Conservation (phyloP, 495 filamentous ascomycete genomes). For the Podospora didyma region DNA sequence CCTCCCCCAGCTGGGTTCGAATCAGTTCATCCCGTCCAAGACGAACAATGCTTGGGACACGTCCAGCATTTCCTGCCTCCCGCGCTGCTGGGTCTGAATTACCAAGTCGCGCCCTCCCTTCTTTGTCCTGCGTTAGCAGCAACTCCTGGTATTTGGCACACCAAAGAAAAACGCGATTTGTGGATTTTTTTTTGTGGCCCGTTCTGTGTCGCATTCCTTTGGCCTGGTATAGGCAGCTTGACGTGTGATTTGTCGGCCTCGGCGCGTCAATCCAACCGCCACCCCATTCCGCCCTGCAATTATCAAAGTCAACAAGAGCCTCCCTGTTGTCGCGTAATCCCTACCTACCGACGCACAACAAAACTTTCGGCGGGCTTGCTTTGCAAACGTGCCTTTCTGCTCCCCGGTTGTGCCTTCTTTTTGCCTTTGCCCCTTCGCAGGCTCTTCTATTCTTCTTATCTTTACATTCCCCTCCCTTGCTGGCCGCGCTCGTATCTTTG, state of each 20-base stretch:
- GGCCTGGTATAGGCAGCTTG: conserved; percentile 1
- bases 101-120: not conserved
- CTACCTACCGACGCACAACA: conserved; percentile 15
- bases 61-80: conserved; percentile 20
- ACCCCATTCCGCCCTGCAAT: conserved; percentile 12
- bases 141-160: not conserved
- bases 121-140: not conserved
- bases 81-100: conserved; percentile 25
- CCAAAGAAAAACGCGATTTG: not conserved
- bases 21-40: not conserved
- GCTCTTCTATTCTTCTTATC: not conserved
- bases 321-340: conserved; percentile 18
- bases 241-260: conserved; percentile 29
- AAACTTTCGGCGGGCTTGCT: conserved; percentile 6
- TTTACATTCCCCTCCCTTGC: not conserved
- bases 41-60: not conserved
- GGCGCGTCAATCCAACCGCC: conserved; percentile 22
- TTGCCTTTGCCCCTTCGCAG: not conserved
- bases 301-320: conserved; percentile 18
- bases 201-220: not conserved
- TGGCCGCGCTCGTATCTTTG: not conserved
- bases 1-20: not conserved
- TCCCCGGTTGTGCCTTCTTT: not conserved
- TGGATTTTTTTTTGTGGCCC: not conserved
- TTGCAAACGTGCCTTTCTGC: not conserved